phyloP scores from a whole-genome alignment of 108 stramenopile species.

The Schizochytrium sp. region DNA sequence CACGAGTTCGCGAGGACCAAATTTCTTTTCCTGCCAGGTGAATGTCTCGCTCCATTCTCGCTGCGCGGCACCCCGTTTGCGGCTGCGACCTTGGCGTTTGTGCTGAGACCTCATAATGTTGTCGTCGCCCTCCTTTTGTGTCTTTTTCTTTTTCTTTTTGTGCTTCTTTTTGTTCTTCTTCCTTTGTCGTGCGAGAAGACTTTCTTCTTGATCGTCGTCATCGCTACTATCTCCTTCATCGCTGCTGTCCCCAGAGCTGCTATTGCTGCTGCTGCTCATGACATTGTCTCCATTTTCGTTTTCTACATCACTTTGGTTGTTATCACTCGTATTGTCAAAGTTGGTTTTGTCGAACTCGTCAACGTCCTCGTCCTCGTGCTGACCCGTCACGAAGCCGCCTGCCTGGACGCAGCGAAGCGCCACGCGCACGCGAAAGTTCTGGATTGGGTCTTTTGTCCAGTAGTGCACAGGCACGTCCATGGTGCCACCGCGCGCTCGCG shows the following conservation, averaged over 20 bases:
- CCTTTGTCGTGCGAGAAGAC: neutral
- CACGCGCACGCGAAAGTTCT: slow-evolving; percentile 5
- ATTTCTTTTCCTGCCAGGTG: slow-evolving; percentile 16
- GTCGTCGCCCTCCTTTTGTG: neutral
- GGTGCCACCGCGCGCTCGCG: neutral
- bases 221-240: neutral
- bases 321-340: neutral
- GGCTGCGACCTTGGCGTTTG: neutral
- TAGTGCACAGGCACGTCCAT: slow-evolving; percentile 9
- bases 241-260: neutral
- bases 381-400: neutral
- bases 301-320: neutral
- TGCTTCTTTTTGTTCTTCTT: neutral
- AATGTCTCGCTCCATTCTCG: neutral
- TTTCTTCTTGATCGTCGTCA: neutral
- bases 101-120: neutral
- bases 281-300: neutral
- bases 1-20: neutral
- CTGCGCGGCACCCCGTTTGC: neutral
- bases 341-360: neutral
- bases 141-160: slow-evolving; percentile 3
- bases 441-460: neutral
- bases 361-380: neutral
- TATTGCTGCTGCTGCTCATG: neutral
- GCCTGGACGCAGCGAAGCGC: neutral